Evolutionary conservation across 352 stramenopile genomes (phyloP), one percentile per base, ranked within the genome.

Genomic region (Phytophthora podocarpi): DNA sequence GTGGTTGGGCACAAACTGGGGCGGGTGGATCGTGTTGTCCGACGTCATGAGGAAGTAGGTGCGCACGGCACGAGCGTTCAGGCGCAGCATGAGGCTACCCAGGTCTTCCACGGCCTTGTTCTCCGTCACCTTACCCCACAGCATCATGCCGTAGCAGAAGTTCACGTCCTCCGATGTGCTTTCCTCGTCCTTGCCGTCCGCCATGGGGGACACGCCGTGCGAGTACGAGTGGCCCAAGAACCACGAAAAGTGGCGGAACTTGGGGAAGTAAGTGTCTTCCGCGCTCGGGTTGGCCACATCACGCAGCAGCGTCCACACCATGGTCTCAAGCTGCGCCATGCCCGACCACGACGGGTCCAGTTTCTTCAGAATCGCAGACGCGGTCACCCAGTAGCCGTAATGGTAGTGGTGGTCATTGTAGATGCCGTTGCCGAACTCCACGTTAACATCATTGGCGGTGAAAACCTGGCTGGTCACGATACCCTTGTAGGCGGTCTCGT

Each of bases 361-460:
- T 45, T 90, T 80, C 50, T 76, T 79, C 12, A 89, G 46, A 36
- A 93, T 91, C 6, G 85, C 85, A 0, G 80, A 89, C 0, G 69
- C 81, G 10, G 70, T 78, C 6, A 93, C 61, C 82, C 82, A 93
- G 74, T 93, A 93, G 24, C 82, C 85, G 56, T 90, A 93, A 64
- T 93, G 84, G 45, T 90, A 93, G 55, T 93, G 80, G 62, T 93
- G 82, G 51, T 93, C 84, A 59, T 93, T 93, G 76, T 93, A 93
- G 39, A 93, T 76, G 21, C 67, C 74, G 59, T 91, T 93, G 42
- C 85, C 85, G 50, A 91, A 93, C 35, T 93, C 82, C 11, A 84
- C 80, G 37, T 89, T 72, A 21, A 73, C 62, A 32, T 91, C 60
- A 24, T 80, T 80, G 23, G 70, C 74, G 2, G 62, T 79, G 59